These are phyloP conservation scores for Cystobasidium onofrii DNA, from an alignment of 768 basidiomycete species.

Conservation along the genomic window DNA sequence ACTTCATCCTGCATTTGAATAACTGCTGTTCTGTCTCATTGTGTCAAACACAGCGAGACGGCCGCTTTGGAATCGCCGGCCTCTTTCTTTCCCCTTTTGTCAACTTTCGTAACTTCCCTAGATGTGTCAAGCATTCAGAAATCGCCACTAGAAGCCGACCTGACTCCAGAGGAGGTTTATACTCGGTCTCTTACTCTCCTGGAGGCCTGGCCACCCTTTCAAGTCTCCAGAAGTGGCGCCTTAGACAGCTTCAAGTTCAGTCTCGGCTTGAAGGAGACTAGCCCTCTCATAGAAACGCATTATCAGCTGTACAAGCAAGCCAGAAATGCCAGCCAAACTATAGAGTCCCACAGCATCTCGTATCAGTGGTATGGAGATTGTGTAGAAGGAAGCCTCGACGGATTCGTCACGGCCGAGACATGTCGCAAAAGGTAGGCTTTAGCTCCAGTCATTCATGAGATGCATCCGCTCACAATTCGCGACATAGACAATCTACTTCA, in stretches of 20 bases:
- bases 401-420: neutral
- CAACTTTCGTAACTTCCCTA: constrained; percentile 53
- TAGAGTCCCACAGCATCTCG: neutral
- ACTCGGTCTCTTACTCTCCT: constrained; percentile 48
- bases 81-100: constrained; percentile 68
- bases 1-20: neutral
- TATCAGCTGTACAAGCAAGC: neutral
- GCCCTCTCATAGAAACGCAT: constrained; percentile 38
- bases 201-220: constrained; percentile 30
- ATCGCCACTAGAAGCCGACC: constrained; percentile 28
- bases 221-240: constrained; percentile 47
- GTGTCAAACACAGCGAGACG: constrained; percentile 58
- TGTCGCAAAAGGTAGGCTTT: neutral
- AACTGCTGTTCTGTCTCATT: too few relatives aligned
- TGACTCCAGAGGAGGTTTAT: neutral
- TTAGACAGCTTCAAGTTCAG: constrained; percentile 55
- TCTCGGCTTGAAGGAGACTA: constrained; percentile 52
- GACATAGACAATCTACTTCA: neutral
- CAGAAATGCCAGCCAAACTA: neutral
- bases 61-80: constrained; percentile 63
- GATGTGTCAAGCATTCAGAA: constrained; percentile 24
- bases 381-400: neutral
- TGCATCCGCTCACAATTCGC: neutral
- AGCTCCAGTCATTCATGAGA: neutral
- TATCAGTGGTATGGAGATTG: neutral